These are phyloP conservation scores for Xylariaceae sp. DNA, from an alignment of 2,329 filamentous ascomycete genomes.

Conservation along the genomic window DNA sequence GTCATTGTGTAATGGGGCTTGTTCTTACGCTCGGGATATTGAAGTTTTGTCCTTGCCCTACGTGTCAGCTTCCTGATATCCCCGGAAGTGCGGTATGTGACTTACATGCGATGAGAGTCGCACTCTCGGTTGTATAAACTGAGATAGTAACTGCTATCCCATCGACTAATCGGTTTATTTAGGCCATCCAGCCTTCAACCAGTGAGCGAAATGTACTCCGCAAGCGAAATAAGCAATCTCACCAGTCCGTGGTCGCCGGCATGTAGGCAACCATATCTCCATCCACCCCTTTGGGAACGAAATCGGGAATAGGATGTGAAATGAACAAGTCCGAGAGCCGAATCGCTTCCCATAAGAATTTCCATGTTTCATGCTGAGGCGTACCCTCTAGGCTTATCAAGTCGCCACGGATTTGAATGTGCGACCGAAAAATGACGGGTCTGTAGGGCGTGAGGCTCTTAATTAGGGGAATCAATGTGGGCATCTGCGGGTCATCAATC, in stretches of 20 bases:
- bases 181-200: slow-evolving; percentile 55
- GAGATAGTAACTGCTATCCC: slow-evolving; percentile 69
- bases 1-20: not conserved
- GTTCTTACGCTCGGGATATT: slow-evolving; percentile 10
- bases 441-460: slow-evolving; percentile 67
- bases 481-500: slow-evolving; percentile 77
- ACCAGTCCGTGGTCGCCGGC: slow-evolving; percentile 78
- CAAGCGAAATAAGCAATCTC: not conserved
- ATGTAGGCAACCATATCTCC: slow-evolving; percentile 66
- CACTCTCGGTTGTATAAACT: slow-evolving; percentile 66
- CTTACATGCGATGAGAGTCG: slow-evolving; percentile 51
- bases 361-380: slow-evolving; percentile 70
- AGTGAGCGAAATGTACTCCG: not conserved
- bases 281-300: slow-evolving; percentile 67
- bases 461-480: slow-evolving; percentile 68
- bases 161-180: slow-evolving; percentile 68
- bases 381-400: slow-evolving; percentile 59
- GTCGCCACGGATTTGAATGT: slow-evolving; percentile 78
- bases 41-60: slow-evolving; percentile 3
- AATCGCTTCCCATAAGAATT: slow-evolving; percentile 69
- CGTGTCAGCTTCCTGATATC: not conserved
- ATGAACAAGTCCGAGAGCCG: slow-evolving; percentile 72
- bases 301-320: slow-evolving; percentile 72
- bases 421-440: slow-evolving; percentile 74
- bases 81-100: not conserved